phyloP scores from a whole-genome alignment of 1,139 yeast genomes.

The Meyerozyma sp. region DNA sequence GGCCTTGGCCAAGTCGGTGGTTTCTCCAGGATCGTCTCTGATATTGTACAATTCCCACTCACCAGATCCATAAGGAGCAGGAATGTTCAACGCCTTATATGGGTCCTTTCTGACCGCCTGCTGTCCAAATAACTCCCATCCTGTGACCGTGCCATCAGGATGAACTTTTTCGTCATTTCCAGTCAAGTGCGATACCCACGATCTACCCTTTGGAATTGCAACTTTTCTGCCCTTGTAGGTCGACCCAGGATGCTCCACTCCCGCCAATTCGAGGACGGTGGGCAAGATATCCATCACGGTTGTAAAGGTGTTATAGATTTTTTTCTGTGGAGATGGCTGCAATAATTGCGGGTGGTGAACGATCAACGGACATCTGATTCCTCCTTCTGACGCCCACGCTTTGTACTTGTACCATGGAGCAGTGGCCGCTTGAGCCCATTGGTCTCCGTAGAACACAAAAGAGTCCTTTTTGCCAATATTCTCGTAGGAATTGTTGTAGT shows the following conservation, averaged over 20 bases:
- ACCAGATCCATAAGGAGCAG: conserved; percentile 45
- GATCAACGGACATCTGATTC: conserved; percentile 50
- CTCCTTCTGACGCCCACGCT: conserved; percentile 50
- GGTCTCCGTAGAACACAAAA: conserved; percentile 49
- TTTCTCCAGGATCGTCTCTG: conserved; percentile 44
- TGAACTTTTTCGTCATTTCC: conserved; percentile 27
- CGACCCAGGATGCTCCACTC: conserved; percentile 38
- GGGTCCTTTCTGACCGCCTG: conserved; percentile 50
- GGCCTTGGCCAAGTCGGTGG: conserved; percentile 29
- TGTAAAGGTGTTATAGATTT: conserved; percentile 32
- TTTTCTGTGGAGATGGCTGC: conserved; percentile 9
- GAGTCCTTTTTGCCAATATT: conserved; percentile 47
- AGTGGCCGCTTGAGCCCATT: conserved; percentile 65
- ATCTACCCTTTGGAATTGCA: conserved; percentile 34
- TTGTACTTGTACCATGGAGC: conserved; percentile 51
- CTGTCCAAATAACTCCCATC: conserved; percentile 56
- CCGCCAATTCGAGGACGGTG: conserved; percentile 46
- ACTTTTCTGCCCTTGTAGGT: conserved; percentile 33
- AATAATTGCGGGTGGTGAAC: conserved; percentile 33
- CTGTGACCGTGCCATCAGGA: conserved; percentile 43
- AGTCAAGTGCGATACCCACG: conserved; percentile 31
- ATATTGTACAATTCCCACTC: conserved; percentile 48
- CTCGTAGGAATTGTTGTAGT: conserved; percentile 39
- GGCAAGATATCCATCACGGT: conserved; percentile 59
- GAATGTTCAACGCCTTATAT: conserved; percentile 45